Base-by-base conservation (phyloP, 2,329 filamentous ascomycete species). In the Fusarium pseudocircinatum region DNA sequence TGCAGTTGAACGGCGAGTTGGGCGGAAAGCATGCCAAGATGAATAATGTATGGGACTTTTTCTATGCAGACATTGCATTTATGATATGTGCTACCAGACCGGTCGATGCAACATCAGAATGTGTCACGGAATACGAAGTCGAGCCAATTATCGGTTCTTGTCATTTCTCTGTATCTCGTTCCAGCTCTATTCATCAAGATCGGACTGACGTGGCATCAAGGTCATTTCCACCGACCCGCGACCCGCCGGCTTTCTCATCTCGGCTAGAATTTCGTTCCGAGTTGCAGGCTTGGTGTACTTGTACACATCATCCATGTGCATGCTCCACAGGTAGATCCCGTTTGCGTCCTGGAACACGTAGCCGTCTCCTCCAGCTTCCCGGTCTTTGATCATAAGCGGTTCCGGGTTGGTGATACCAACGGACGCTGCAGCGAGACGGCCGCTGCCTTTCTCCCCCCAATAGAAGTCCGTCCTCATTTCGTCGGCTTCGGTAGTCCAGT, bases 41-140 rank as follows among this genome's bases (percentile, higher is more conserved):
- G n/a, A n/a, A n/a, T 6, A 11, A 13, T 2, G 46, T 13, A 49
- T 32, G 22, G 46, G 0, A 49, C 28, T 2, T 32, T 32, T 30
- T 52, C 4, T 4, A 42, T 36, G 44, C 44, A 60, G 16, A 6
- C 7, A 8, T 28, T 60, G 15, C 26, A 42, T 52, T 42, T 52
- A 4, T 52, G 12, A 56, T 24, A 12, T 5, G 11, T 6, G 6
- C 2, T 36, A 20, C 34, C 6, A 42, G 24, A 34, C 16, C 16
- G 24, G 43, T n/a, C 3, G 26, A 2, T 15, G 42, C 0, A 30
- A 0, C 1, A 6, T 30, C n/a, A 12, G 7, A 8, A n/a, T n/a
- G 14, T n/a, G 5, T n/a, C 26, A n/a, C 28, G 5, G 7, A 18
- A 22, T 15, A 22, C 18, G 11, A 49, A 24, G 8, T 15, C 13